phyloP scores from a whole-genome alignment of 1,284 basidiomycete species.

The Pascua sp. region DNA sequence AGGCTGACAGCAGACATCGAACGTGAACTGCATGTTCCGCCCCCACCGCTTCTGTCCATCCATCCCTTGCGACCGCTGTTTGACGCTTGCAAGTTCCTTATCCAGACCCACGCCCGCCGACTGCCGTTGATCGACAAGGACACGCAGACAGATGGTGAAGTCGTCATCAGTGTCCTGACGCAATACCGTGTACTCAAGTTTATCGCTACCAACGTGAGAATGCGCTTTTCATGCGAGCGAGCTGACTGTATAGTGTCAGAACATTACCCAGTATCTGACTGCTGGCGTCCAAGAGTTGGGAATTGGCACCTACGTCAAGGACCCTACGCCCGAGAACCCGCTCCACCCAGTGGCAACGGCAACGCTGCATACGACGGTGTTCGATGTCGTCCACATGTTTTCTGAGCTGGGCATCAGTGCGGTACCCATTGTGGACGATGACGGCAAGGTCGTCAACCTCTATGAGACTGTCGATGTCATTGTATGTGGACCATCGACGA shows the following conservation, averaged over 20 bases:
- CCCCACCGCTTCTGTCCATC: conserved; percentile 84
- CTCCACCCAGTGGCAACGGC: conserved; percentile 91
- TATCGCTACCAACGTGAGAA: conserved; percentile 91
- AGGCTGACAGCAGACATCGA: conserved; percentile 71
- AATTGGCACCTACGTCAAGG: conserved; percentile 83
- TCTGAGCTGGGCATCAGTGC: conserved; percentile 93
- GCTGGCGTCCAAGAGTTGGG: conserved; percentile 72
- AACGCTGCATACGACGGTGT: conserved; percentile 85
- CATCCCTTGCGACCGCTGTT: conserved; percentile 84
- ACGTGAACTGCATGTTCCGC: conserved; percentile 82
- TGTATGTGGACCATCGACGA: conserved; percentile 56
- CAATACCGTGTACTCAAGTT: conserved; percentile 98
- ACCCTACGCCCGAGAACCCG: conserved; percentile 53
- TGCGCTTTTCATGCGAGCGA: too few species aligned
- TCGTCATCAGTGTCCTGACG: conserved; percentile 92
- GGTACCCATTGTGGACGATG: conserved; percentile 90
- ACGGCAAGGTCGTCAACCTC: conserved; percentile 90
- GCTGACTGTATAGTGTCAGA: conserved; percentile 33
- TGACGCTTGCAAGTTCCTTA: conserved; percentile 84
- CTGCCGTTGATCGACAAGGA: conserved; percentile 92
- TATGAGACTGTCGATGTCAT: conserved; percentile 99
- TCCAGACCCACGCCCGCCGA: conserved; percentile 91
- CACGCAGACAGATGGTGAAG: conserved; percentile 88
- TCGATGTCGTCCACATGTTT: conserved; percentile 98
- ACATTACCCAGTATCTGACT: conserved; percentile 49